Evolutionary conservation across 495 filamentous ascomycete genomes (phyloP).

Genomic region (Lophiostoma macrostomum): DNA sequence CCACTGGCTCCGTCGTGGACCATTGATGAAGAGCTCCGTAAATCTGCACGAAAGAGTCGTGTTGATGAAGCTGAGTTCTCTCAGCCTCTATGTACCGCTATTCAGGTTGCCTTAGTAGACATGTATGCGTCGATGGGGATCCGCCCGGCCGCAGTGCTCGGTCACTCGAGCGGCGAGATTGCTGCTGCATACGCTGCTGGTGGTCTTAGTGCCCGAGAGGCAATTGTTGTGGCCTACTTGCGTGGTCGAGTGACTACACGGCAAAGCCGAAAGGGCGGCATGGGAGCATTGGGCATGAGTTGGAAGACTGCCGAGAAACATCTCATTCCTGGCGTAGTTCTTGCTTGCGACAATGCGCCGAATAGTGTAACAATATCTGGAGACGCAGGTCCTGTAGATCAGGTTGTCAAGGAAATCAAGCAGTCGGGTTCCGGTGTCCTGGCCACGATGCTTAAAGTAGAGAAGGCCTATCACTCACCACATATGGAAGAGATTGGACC

Average conservation of each 20-base stretch:
- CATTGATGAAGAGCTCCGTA: background rate
- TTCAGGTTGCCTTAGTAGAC: slow-evolving; percentile 23
- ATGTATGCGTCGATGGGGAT: background rate
- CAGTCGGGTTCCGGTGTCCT: background rate
- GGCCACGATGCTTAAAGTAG: slow-evolving; percentile 1
- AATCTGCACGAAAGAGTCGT: background rate
- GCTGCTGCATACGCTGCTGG: slow-evolving; percentile 22
- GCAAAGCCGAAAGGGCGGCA: background rate
- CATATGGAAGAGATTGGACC: slow-evolving; percentile 4
- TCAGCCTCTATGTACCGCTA: slow-evolving; percentile 21
- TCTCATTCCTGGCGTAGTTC: background rate
- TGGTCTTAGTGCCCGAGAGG: background rate
- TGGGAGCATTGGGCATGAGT: slow-evolving; percentile 8
- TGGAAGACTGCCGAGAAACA: background rate
- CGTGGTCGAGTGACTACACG: background rate
- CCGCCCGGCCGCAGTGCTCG: slow-evolving; percentile 1
- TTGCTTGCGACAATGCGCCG: slow-evolving; percentile 14
- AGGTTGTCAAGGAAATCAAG: background rate
- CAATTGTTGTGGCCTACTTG: slow-evolving; percentile 8
- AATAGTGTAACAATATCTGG: slow-evolving; percentile 14
- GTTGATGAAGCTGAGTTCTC: slow-evolving; percentile 5
- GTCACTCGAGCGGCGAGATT: slow-evolving; percentile 24
- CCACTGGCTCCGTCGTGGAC: slow-evolving; percentile 6
- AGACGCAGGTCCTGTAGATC: background rate
- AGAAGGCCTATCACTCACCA: slow-evolving; percentile 18